phyloP scores from a whole-genome alignment of 164 flowering plant genomes.

The Sedum album region DNA sequence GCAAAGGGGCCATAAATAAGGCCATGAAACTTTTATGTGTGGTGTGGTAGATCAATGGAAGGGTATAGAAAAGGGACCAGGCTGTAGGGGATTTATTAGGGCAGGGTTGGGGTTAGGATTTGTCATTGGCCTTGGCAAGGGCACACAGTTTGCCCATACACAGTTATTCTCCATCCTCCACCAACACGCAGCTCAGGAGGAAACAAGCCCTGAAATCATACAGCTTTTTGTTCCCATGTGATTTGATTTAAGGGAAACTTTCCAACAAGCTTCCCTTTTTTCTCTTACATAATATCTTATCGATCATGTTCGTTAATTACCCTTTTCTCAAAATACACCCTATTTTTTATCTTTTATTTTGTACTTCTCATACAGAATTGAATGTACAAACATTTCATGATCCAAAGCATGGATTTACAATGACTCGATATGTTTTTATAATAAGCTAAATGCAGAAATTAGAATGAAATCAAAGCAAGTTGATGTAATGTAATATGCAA shows the following conservation, averaged over 20 bases:
- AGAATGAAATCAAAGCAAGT: neutral
- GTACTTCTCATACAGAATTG: too few species aligned
- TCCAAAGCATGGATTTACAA: neutral
- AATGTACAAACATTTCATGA: neutral
- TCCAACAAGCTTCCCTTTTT: neutral
- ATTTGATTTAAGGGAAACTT: neutral
- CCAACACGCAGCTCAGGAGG: constrained; percentile 4
- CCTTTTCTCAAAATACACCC: neutral
- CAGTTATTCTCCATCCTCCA: neutral
- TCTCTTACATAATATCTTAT: neutral
- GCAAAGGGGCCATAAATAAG: neutral
- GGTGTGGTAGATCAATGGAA: neutral
- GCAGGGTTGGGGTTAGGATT: neutral
- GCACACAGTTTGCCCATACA: constrained; percentile 3
- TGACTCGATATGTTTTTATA: neutral
- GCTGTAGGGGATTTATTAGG: constrained; percentile 3
- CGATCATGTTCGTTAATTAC: neutral
- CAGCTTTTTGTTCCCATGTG: constrained; percentile 7
- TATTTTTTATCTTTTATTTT: neutral
- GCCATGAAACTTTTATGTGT: neutral
- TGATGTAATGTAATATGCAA: neutral
- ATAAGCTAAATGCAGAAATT: neutral
- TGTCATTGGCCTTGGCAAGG: neutral
- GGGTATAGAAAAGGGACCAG: constrained; percentile 1
- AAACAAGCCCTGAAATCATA: constrained; percentile 6